Percentiles rank a stretch among this genome's conserved stretches.
Evolutionary conservation across 495 filamentous ascomycete species (phyloP).

Genomic region (Daldinia caldariorum): DNA sequence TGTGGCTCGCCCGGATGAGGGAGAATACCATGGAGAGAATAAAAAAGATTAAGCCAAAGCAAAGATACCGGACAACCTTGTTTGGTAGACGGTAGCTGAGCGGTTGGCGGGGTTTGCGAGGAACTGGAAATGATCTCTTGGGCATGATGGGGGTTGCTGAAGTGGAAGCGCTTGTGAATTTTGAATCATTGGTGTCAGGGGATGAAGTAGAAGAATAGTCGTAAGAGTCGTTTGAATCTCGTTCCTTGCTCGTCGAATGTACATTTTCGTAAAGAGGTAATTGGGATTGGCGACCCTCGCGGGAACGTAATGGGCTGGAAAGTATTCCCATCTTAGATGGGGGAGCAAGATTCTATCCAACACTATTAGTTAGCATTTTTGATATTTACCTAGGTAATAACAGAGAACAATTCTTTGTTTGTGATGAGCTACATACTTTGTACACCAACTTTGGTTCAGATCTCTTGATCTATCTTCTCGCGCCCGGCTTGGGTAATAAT

Average conservation of each 20-base stretch:
- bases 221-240: conserved; percentile 55
- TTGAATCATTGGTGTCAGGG: conserved; percentile 56
- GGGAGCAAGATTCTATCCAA: conserved; percentile 13
- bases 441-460: conserved; percentile 18
- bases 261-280: conserved; percentile 57
- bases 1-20: conserved; percentile 74
- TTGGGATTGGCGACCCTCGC: conserved; percentile 49
- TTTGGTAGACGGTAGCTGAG: conserved; percentile 69
- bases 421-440: conserved; percentile 25
- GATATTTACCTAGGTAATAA: too few relatives aligned
- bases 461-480: not conserved
- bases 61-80: conserved; percentile 75
- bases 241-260: conserved; percentile 50
- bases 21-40: conserved; percentile 77
- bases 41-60: conserved; percentile 70
- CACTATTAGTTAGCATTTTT: conserved; percentile 19
- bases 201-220: conserved; percentile 54
- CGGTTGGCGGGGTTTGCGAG: conserved; percentile 52
- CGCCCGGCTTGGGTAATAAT: conserved; percentile 20
- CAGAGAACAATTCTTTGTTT: not conserved
- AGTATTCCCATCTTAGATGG: conserved; percentile 42
- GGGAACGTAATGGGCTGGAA: conserved; percentile 48
- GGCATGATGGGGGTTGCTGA: conserved; percentile 64
- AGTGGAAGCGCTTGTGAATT: conserved; percentile 63
- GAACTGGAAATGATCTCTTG: conserved; percentile 50